Base-by-base conservation (phyloP, 192 early-diverging fungal genomes). In the Coemansia javaensis region DNA sequence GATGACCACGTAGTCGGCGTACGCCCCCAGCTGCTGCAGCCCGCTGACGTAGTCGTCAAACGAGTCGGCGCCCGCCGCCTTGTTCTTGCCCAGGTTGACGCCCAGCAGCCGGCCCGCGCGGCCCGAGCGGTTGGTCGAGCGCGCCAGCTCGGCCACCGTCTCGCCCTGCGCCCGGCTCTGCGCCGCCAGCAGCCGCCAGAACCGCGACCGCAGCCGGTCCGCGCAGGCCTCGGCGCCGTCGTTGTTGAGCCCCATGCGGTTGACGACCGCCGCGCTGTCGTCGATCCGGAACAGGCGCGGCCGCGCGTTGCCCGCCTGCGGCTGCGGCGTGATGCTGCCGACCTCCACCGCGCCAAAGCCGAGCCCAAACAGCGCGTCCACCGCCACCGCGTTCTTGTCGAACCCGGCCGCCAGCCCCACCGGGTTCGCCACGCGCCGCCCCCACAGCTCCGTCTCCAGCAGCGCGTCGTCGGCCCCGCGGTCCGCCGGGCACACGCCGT, bases 291-390 rank as follows among this genome's bases (percentile, higher is more conserved):
- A 95, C 68, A 95, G 77, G 39, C 90, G 81, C 53, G 90, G 87
- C 56, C 77, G 53, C 15, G 91, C 81, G 77, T 95, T 95, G 18
- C 93, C 93, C 6, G 79, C 79, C 77, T 95, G 93, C 9, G 91
- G 82, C 45, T 66, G 48, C 4, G 93, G 93, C 15, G 91, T 93
- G 20, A 95, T 81, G 56, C 82, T 85, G 32, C 93, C 93, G 17
- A 95, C 79, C 63, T 95, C 93, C n/a, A 95, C 91, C 21, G 79
- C 55, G 13, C 90, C 91, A 63, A 93, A 95, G 17, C 93, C 93
- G 50, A 92, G 72, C 30, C 72, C 84, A 50, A 91, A 83, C 44
- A 95, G 59, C 32, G 81, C 70, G 59, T 93, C 93, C 14, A 93
- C 78, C 0, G 87, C 91, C 66, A 92, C 88, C 9, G 77, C 90